Evolutionary conservation across 768 basidiomycete genomes (phyloP), one percentile per base, ranked within the genome.

Genomic region (Phallus indusiatus): DNA sequence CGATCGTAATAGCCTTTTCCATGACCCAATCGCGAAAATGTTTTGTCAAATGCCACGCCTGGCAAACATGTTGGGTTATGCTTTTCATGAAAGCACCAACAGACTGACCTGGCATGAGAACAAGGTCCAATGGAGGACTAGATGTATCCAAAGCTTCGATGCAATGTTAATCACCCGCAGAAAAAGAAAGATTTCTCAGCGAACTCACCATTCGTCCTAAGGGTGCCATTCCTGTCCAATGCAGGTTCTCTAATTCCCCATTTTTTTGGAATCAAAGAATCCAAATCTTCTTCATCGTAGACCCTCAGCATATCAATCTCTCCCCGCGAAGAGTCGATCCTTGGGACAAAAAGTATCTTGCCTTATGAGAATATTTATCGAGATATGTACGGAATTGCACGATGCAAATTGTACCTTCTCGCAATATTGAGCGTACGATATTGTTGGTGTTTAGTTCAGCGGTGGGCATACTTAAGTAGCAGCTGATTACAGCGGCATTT

Each of bases 1-100:
- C 78, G 75, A 71, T 91, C 89, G 64, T 91, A 91, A 71, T 86
- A 90, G 6, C 89, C 89, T 69, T 87, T 91, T 21, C 89, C 88
- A 63, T 90, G 87, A 10, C 89, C 89, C 28, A 91, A 77, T 33
- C 89, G 82, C 52, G 82, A 82, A 56, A 85, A 68, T 16, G 78
- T 78, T 47, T 73, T 75, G 71, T 90, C 88, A 64, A 90, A 91
- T 10, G 85, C 89, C 51, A 91, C 78, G 47, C 86, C 89, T 86
- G 68, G n/a, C n/a, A 55, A 47, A 12, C 47, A 11, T 20, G 11
- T 11, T 24, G 12, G 57, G 42, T 24, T 57, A 56, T 54, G 1
- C 17, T 17, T 17, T 16, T 34, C 1, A 28, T 37, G 14, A 4
- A n/a, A 20, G 24, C 28, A 7, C 28, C 28, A 28, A 28, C 28